Evolutionary conservation across 2,329 filamentous ascomycete species (phyloP).

Genomic region (Colletotrichum liriopes): DNA sequence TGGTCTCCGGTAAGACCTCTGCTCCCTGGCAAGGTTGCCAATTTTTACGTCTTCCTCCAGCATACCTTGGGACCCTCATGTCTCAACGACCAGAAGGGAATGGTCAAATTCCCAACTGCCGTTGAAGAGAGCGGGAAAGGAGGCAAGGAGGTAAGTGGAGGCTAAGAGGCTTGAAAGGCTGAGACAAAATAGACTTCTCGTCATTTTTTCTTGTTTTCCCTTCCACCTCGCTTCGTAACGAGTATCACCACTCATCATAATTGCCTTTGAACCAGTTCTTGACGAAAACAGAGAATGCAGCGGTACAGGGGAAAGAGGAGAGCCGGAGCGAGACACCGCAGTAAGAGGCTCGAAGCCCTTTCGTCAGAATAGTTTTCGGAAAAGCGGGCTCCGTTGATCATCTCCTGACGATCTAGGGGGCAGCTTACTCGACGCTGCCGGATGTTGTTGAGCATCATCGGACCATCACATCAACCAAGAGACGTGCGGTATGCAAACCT

Average conservation of each 20-base stretch:
- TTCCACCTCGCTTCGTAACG: slow-evolving; percentile 4
- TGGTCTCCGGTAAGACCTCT: background rate
- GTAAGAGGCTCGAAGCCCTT: slow-evolving; percentile 18
- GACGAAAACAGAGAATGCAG: slow-evolving; percentile 18
- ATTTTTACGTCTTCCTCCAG: slow-evolving; percentile 13
- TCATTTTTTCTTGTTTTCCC: background rate
- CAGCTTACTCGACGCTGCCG: slow-evolving; percentile 17
- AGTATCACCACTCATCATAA: background rate
- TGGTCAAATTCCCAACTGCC: slow-evolving; percentile 9
- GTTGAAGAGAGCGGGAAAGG: slow-evolving; percentile 21
- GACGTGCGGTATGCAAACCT: slow-evolving; percentile 4
- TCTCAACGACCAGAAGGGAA: slow-evolving; percentile 4
- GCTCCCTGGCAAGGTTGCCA: slow-evolving; percentile 8
- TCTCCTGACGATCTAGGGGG: slow-evolving; percentile 2
- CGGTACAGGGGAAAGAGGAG: background rate
- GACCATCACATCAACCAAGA: slow-evolving; percentile 10
- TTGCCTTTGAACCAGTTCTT: background rate
- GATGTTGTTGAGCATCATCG: background rate
- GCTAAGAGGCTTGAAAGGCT: slow-evolving; percentile 17
- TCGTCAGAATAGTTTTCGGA: background rate
- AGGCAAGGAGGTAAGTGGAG: slow-evolving; percentile 33
- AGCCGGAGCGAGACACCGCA: background rate
- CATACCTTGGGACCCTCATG: background rate
- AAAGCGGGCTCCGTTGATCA: background rate
- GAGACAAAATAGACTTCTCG: slow-evolving; percentile 29